Evolutionary conservation across 2,329 filamentous ascomycete species (phyloP).

Genomic region (Thelonectria discophora): DNA sequence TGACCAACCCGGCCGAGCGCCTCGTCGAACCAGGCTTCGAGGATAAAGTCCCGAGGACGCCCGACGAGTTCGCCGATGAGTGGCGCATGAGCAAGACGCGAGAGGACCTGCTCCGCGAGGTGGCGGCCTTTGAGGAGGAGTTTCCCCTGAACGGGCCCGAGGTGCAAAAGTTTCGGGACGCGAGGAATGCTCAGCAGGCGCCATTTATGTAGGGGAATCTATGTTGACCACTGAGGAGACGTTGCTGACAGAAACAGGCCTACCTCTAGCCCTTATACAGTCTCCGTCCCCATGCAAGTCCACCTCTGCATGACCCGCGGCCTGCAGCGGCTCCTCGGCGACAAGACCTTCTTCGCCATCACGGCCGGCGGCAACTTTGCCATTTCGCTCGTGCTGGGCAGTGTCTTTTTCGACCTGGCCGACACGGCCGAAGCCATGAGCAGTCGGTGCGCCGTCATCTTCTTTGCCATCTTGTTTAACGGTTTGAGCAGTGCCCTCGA

Average conservation of each 20-base stretch:
- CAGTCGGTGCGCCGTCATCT: conserved; percentile 56
- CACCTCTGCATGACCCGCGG: conserved; percentile 49
- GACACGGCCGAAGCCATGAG: conserved; percentile 54
- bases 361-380: conserved; percentile 48
- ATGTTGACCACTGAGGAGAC: not conserved
- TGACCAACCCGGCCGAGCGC: conserved; percentile 51
- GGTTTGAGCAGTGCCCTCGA: conserved; percentile 50
- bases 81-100: conserved; percentile 43
- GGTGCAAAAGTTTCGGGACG: conserved; percentile 17
- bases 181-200: conserved; percentile 27
- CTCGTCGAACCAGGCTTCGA: conserved; percentile 43
- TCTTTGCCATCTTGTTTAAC: conserved; percentile 62
- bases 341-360: conserved; percentile 31
- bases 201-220: conserved; percentile 21
- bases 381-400: conserved; percentile 59
- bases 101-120: conserved; percentile 12
- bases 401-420: conserved; percentile 58
- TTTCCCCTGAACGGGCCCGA: conserved; percentile 16
- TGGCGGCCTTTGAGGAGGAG: conserved; percentile 13
- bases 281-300: conserved; percentile 57
- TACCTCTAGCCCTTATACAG: conserved; percentile 51
- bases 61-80: conserved; percentile 47
- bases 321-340: conserved; percentile 27
- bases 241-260: conserved; percentile 17
- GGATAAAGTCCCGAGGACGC: conserved; percentile 43